Percentiles rank a stretch among this genome's conserved stretches.
Conservation (phyloP, 2,329 filamentous ascomycete species). For the Neonectria coccinea region DNA sequence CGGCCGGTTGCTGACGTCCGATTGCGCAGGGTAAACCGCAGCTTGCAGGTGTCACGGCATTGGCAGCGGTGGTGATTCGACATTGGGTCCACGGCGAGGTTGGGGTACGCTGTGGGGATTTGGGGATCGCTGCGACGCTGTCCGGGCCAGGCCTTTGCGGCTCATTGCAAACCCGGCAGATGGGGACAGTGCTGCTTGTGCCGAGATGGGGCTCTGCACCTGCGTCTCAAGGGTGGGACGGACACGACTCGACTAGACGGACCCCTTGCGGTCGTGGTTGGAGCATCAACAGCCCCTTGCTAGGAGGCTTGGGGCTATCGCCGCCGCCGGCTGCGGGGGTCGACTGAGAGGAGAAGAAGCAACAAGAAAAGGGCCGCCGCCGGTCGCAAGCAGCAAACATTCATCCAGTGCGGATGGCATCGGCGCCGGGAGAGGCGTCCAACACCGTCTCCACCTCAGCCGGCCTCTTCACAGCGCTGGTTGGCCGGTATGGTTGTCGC, state of each 20-base stretch:
- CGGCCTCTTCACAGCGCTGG: conserved; percentile 30
- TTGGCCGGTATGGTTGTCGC: conserved; percentile 29
- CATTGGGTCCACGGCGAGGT: background rate
- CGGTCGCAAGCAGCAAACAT: conserved; percentile 6
- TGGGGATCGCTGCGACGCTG: conserved; percentile 3
- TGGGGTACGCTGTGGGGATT: conserved; percentile 15
- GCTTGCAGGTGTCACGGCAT: conserved; percentile 6
- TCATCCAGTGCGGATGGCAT: conserved; percentile 31
- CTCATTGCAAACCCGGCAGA: conserved; percentile 17
- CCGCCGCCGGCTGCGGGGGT: conserved; percentile 17
- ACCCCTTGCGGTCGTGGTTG: background rate
- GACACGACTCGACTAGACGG: conserved; percentile 6
- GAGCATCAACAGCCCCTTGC: background rate
- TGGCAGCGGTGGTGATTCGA: background rate
- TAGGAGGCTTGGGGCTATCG: conserved; percentile 1
- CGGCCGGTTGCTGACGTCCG: conserved; percentile 16
- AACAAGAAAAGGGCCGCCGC: conserved; percentile 7
- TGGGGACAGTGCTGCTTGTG: conserved; percentile 5
- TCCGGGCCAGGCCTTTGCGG: conserved; percentile 12
- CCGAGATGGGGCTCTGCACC: conserved; percentile 10
- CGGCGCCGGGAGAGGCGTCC: conserved; percentile 29
- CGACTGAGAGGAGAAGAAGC: conserved; percentile 2
- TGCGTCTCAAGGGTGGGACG: background rate
- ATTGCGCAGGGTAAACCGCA: conserved; percentile 15
- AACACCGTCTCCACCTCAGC: conserved; percentile 20